Evolutionary conservation across 805 yeast species (phyloP).

Genomic region (Sporopachydermia quercuum): DNA sequence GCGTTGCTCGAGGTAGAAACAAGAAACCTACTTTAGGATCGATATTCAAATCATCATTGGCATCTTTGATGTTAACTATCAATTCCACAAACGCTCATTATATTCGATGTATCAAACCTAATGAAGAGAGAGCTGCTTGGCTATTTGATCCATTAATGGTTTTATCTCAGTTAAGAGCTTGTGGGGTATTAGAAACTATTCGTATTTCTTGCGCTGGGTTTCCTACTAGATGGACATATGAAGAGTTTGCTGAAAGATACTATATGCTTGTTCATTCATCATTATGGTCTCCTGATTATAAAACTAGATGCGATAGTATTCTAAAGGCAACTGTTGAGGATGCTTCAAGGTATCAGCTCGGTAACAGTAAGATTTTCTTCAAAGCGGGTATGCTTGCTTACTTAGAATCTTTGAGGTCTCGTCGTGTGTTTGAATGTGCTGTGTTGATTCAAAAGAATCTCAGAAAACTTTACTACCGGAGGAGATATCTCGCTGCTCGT

Average conservation of each 20-base stretch:
- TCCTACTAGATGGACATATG: conserved; percentile 92
- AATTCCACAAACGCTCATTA: conserved; percentile 93
- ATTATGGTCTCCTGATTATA: conserved; percentile 44
- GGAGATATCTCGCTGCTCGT: conserved; percentile 38
- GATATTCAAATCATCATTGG: conserved; percentile 81
- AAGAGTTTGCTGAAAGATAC: conserved; percentile 81
- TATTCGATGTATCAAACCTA: conserved; percentile 94
- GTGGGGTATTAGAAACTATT: conserved; percentile 96
- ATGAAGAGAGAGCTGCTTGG: conserved; percentile 91
- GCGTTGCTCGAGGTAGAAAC: conserved; percentile 31
- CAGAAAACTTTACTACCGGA: conserved; percentile 48
- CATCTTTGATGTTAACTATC: conserved; percentile 85
- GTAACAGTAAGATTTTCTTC: conserved; percentile 87
- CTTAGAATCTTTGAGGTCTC: conserved; percentile 72
- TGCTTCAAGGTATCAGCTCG: conserved; percentile 63
- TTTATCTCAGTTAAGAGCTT: conserved; percentile 85
- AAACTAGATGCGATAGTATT: conserved; percentile 53
- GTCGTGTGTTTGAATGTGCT: conserved; percentile 66
- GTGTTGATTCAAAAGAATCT: conserved; percentile 74
- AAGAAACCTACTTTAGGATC: conserved; percentile 91
- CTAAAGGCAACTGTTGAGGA: conserved; percentile 43
- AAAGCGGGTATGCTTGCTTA: conserved; percentile 94
- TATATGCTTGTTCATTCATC: conserved; percentile 66
- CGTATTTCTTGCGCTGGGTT: conserved; percentile 95
- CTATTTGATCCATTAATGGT: conserved; percentile 92